Evolutionary conservation across 305 asterid genomes (phyloP), one percentile per base, ranked within the genome.

Genomic region (Fraxinus nigra): DNA sequence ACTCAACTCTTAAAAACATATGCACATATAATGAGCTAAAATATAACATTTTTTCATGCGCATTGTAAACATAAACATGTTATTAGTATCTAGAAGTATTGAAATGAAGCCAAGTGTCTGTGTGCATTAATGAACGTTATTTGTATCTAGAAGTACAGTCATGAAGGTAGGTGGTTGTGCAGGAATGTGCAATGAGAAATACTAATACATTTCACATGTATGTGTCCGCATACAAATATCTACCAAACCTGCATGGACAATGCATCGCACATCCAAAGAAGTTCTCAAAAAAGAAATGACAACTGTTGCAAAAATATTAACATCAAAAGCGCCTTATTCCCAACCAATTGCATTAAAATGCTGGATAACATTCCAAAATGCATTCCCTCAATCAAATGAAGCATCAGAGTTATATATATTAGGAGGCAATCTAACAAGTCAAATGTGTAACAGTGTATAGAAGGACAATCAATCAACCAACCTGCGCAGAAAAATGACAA

Each of bases 291-390:
- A 83, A 77, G 77, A 37, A 13, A 80, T 48, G 18, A 37, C 20
- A 10, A 67, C 11, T 18, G 37, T 33, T 20, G 33, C 38, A 72
- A 59, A 81, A 84, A 72, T 72, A 72, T 5, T 61, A 81, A 78
- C 10, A 73, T 48, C 32, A 34, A 14, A 86, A 84, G 30, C 2
- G 16, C 80, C 56, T 81, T 61, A 70, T 70, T 72, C 73, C 38
- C 72, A 83, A 35, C 46, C 81, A 84, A 54, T 81, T 35, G 84
- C 84, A 76, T 40, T n/a, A 48, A 74, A 82, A 63, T 35, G 75
- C 73, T n/a, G 16, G 35, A 38, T 59, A 65, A 78, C 38, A 24
- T 32, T 59, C 70, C 18, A 30, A 83, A 56, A 20, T n/a, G 4
- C 28, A 76, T 26, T 14, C 40, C 35, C 69, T 61, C 51, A 65